Base-by-base conservation (phyloP, 805 yeast genomes). In the Wickerhamiella kurtzmanii region DNA sequence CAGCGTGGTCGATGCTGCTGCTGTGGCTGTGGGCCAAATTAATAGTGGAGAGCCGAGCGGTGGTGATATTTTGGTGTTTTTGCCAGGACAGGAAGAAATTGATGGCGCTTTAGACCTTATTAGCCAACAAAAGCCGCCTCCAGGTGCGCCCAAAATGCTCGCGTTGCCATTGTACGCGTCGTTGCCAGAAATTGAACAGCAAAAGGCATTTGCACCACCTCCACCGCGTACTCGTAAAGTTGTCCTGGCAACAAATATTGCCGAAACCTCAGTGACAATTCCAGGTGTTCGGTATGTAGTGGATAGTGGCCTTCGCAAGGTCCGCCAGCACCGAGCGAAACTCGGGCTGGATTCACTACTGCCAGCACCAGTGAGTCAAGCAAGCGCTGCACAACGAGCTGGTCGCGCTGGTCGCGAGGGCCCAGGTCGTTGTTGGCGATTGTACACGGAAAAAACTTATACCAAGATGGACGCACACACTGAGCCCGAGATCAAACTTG, bases 371-470 rank as follows among this genome's bases (percentile, higher is more conserved):
- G 80, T 92, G 19, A 87, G 97, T 0, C 85, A 82, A 58, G 94
- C 97, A 0, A 82, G 95, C 37, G 98, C 97, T 0, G 76, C 83
- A 35, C 99, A 92, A 67, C 71, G 99, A 64, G 79, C 88, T 41
- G 99, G 99, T 62, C 83, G 99, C 72, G 97, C 99, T n/a, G 99
- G 99, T 51, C 85, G 99, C 76, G 97, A 92, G 65, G 73, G 78
- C 16, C 76, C 82, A 25, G 99, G 99, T 39, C 89, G 89, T 62
- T 84, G 92, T 40, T 92, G 72, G 64, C 67, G 97, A 49, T 65
- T 92, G 35, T 92, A 81, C 62, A 78, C 83, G 43, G 97, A 89
- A 56, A 60, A 66, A 1, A 80, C 83, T 48, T 89, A 75, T 56
- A 39, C 46, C 22, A 72, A 72, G 52, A 66, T 92, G 46, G 79